Conservation (phyloP, 208 protist genomes). For the Phytomonas sp. region DNA sequence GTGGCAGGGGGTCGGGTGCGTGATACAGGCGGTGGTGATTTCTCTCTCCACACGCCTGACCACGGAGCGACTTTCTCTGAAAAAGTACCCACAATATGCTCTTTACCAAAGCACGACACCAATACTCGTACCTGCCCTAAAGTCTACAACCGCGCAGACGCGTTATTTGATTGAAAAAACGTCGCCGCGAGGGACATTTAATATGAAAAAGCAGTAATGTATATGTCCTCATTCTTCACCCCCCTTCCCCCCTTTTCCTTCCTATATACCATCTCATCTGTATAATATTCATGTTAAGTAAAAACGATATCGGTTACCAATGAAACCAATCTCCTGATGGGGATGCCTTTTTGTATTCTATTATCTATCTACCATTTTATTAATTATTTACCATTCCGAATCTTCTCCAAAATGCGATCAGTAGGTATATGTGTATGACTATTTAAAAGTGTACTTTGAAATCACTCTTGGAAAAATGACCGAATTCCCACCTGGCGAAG, state of each 20-base stretch:
- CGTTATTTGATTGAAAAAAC: constrained; percentile 19
- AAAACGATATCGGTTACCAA: too few species aligned
- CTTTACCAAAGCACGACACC: constrained; percentile 66
- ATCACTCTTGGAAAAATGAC: too few species aligned
- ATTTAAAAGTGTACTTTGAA: constrained; percentile 17
- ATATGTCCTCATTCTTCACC: too few species aligned
- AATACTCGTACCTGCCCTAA: constrained; percentile 62
- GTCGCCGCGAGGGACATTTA: not conserved
- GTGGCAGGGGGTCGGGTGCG: constrained; percentile 43
- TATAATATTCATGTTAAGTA: too few species aligned
- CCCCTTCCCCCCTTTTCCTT: too few species aligned
- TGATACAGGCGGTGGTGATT: constrained; percentile 30
- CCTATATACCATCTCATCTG: too few species aligned
- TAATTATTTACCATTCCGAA: too few species aligned
- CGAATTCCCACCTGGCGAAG: too few species aligned
- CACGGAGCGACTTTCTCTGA: constrained; percentile 39
- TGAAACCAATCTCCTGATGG: too few species aligned
- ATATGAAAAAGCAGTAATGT: too few species aligned
- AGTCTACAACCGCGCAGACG: constrained; percentile 29
- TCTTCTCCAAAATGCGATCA: not conserved
- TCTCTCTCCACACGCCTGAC: constrained; percentile 41
- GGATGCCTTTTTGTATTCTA: too few species aligned
- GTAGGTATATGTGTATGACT: not conserved
- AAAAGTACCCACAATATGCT: constrained; percentile 58
- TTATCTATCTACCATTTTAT: too few species aligned